Conservation (phyloP, 2,329 filamentous ascomycete genomes). For the Magnaporthiopsis poae region DNA sequence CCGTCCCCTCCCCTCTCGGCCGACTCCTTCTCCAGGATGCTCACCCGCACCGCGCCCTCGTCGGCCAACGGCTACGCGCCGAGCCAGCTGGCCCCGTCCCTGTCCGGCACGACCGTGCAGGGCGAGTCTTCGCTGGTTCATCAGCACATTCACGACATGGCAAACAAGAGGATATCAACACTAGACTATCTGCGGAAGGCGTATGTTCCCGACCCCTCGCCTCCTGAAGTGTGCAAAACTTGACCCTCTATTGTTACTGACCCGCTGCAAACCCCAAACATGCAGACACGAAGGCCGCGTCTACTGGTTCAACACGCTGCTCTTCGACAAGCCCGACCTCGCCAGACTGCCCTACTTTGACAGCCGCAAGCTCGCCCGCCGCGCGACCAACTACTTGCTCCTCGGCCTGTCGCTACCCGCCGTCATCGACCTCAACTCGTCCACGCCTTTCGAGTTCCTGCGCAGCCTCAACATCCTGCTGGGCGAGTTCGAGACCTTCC, state of each 20-base stretch:
- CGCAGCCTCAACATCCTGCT: conserved; percentile 76
- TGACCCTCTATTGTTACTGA: background rate
- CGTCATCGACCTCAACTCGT: conserved; percentile 77
- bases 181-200: conserved; percentile 86
- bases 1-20: conserved; percentile 24
- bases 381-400: conserved; percentile 86
- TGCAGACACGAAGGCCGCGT: conserved; percentile 79
- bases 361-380: conserved; percentile 69
- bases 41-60: conserved; percentile 31
- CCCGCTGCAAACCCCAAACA: background rate
- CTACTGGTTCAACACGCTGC: conserved; percentile 96
- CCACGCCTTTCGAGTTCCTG: conserved; percentile 74
- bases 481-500: conserved; percentile 86
- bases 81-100: conserved; percentile 21
- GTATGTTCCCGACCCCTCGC: conserved; percentile 41
- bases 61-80: conserved; percentile 19
- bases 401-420: conserved; percentile 84
- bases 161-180: conserved; percentile 86
- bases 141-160: conserved; percentile 69
- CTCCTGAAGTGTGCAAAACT: background rate
- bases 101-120: conserved; percentile 22
- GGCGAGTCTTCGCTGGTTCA: conserved; percentile 40
- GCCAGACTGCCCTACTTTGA: conserved; percentile 78
- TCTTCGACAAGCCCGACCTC: conserved; percentile 77
- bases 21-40: conserved; percentile 34